Percentiles rank a stretch among this genome's conserved stretches.
Evolutionary conservation across 768 basidiomycete genomes (phyloP).

Genomic region (Gyrodon lividus): DNA sequence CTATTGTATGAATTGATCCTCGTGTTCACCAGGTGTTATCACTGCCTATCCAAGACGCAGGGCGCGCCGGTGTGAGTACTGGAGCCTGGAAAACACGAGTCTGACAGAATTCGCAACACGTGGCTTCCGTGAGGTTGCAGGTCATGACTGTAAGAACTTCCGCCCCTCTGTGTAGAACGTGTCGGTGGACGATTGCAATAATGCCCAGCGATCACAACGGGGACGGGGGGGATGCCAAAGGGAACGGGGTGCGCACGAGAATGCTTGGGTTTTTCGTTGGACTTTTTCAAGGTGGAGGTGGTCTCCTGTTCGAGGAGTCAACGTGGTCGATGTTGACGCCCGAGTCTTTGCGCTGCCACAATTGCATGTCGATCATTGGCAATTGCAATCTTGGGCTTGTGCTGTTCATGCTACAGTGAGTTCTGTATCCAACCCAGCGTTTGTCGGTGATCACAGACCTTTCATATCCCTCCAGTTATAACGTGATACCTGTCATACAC

Average conservation of each 20-base stretch:
- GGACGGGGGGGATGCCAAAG: neutral
- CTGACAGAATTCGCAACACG: constrained; percentile 20
- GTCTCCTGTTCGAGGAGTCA: too few species aligned
- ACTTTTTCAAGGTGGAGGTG: too few species aligned
- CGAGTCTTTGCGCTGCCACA: too few species aligned
- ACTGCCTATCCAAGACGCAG: constrained; percentile 26
- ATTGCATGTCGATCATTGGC: too few species aligned
- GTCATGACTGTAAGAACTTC: neutral
- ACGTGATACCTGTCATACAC: too few species aligned
- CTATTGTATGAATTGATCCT: constrained; percentile 24
- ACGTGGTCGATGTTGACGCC: too few species aligned
- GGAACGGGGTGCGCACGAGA: neutral
- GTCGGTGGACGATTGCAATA: neutral
- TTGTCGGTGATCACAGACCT: too few species aligned
- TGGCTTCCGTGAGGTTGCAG: constrained; percentile 17
- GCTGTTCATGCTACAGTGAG: too few species aligned
- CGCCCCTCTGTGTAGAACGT: neutral
- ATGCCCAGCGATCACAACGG: neutral
- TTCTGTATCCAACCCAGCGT: too few species aligned
- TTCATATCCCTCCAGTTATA: too few species aligned
- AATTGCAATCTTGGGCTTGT: too few species aligned
- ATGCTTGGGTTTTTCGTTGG: too few species aligned
- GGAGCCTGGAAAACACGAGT: constrained; percentile 11
- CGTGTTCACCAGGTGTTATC: constrained; percentile 34
- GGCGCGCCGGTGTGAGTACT: constrained; percentile 4